Evolutionary conservation across 768 basidiomycete genomes (phyloP).

Genomic region (Rhizopogon roseolus): DNA sequence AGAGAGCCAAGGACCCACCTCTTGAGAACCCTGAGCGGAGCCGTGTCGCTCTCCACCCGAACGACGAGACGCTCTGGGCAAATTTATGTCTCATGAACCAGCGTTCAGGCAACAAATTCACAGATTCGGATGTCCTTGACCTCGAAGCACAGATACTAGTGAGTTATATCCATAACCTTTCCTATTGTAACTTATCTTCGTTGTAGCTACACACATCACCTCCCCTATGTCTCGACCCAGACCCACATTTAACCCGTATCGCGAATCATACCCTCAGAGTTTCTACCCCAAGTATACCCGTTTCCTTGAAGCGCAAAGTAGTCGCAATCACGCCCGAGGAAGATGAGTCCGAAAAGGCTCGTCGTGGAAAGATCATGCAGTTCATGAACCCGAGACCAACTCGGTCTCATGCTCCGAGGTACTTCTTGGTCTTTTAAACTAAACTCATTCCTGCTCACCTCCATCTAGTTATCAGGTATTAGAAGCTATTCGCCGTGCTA

Average conservation of each 20-base stretch:
- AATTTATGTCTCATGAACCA: conserved; percentile 71
- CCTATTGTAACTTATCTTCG: conserved; percentile 5
- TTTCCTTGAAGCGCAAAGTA: conserved; percentile 75
- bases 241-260: conserved; percentile 70
- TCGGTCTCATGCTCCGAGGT: conserved; percentile 46
- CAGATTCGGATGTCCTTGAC: conserved; percentile 69
- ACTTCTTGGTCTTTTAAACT: conserved; percentile 10
- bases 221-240: conserved; percentile 76
- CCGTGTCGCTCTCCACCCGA: conserved; percentile 75
- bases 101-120: conserved; percentile 53
- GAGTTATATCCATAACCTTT: conserved; percentile 17
- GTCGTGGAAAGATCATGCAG: conserved; percentile 69
- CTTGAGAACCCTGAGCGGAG: conserved; percentile 57
- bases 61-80: conserved; percentile 71
- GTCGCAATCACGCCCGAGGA: conserved; percentile 66
- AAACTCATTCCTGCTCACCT: neutral
- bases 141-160: conserved; percentile 74
- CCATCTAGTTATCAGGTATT: conserved; percentile 50
- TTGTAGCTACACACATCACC: conserved; percentile 66
- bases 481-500: conserved; percentile 38
- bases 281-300: conserved; percentile 67
- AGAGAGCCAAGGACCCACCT: conserved; percentile 49
- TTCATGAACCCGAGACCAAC: conserved; percentile 67
- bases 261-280: conserved; percentile 72
- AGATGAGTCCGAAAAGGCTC: conserved; percentile 70